phyloP scores from a whole-genome alignment of 495 filamentous ascomycete species.

The Daldinia childiae region DNA sequence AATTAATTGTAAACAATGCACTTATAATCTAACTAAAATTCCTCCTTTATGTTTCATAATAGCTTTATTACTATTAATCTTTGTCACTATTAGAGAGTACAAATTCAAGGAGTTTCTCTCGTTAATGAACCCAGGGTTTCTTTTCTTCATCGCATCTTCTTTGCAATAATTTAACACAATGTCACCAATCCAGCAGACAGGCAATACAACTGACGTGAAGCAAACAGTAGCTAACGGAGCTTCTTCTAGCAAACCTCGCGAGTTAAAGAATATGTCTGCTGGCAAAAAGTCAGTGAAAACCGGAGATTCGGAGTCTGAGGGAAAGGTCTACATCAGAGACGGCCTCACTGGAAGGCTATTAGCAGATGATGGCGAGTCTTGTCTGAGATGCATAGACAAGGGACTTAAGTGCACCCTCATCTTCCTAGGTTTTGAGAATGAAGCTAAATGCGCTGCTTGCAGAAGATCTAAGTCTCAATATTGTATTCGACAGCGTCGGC shows the following conservation, averaged over 20 bases:
- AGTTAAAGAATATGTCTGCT: background rate
- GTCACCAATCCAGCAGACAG: background rate
- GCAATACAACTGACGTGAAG: background rate
- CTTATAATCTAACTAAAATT: background rate
- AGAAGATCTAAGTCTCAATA: constrained; percentile 14
- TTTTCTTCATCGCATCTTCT: background rate
- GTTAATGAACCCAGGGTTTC: background rate
- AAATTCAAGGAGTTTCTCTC: background rate
- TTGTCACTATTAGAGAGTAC: background rate
- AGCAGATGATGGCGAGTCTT: constrained; percentile 23
- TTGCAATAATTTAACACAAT: background rate
- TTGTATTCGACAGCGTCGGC: constrained; percentile 29
- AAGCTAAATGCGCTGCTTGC: constrained; percentile 33
- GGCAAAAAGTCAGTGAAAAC: background rate
- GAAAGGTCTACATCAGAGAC: constrained; percentile 9
- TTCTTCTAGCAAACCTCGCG: background rate
- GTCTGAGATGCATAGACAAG: constrained; percentile 39
- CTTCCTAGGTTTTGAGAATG: constrained; percentile 26
- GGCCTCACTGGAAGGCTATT: constrained; percentile 24
- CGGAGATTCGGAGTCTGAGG: background rate
- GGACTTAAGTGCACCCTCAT: constrained; percentile 42
- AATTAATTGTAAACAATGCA: background rate
- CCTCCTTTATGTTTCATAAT: background rate
- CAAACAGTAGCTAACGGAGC: background rate
- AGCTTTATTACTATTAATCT: background rate